Evolutionary conservation across 805 yeast species (phyloP).

Genomic region (Lipomyces spencermartinsiae): DNA sequence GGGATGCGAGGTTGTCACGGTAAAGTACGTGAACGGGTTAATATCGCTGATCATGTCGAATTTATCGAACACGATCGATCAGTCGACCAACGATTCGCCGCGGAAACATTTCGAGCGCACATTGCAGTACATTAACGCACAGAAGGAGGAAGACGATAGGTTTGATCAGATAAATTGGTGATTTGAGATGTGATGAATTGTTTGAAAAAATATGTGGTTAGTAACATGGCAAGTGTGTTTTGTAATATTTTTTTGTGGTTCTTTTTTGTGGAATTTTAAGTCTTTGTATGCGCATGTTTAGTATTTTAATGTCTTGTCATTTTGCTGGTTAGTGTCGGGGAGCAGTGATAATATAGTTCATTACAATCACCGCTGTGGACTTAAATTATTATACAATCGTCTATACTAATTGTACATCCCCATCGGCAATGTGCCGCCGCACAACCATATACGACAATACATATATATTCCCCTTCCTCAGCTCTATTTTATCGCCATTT

Average conservation of each 20-base stretch:
- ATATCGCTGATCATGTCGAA: slow-evolving; percentile 70
- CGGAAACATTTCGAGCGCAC: slow-evolving; percentile 72
- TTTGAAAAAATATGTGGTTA: not conserved
- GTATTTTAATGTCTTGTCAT: not conserved
- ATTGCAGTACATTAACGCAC: slow-evolving; percentile 69
- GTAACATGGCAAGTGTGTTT: not conserved
- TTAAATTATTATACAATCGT: not conserved
- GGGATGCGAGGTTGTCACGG: slow-evolving; percentile 71
- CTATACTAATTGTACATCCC: slow-evolving; percentile 37
- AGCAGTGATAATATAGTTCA: not conserved
- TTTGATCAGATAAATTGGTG: slow-evolving; percentile 45
- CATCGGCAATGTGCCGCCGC: slow-evolving; percentile 50
- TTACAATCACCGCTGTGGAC: too few species aligned
- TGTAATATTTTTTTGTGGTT: not conserved
- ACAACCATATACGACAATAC: slow-evolving; percentile 71
- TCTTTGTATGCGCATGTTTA: slow-evolving; percentile 1
- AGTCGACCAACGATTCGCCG: slow-evolving; percentile 49
- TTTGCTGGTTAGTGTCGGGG: not conserved
- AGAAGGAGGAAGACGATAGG: slow-evolving; percentile 71
- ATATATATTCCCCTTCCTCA: slow-evolving; percentile 70
- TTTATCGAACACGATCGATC: slow-evolving; percentile 40
- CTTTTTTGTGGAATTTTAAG: not conserved
- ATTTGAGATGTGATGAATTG: not conserved
- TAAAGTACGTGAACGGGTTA: slow-evolving; percentile 81
- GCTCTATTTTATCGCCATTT: slow-evolving; percentile 59